Conservation (phyloP, 1,139 yeast species). For the Keqinozyma sinolaborantium region DNA sequence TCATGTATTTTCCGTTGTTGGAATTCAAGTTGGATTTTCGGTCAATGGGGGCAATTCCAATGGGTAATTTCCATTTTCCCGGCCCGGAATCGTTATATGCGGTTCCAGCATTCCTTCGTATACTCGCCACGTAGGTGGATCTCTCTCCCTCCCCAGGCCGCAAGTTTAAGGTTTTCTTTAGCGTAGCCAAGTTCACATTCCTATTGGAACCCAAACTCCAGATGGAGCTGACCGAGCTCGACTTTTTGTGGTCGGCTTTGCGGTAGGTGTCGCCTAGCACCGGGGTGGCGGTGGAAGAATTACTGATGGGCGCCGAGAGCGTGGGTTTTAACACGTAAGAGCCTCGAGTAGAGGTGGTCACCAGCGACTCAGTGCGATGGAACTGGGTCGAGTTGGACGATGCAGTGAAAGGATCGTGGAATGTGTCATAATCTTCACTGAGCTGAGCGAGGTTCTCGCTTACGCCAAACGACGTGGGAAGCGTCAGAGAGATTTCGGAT, state of each 20-base stretch:
- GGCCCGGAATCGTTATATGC: slow-evolving; percentile 57
- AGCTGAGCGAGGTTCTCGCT: background rate
- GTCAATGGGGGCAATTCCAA: slow-evolving; percentile 54
- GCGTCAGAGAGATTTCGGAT: background rate
- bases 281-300: background rate
- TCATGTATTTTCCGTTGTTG: slow-evolving; percentile 28
- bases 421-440: background rate
- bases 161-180: slow-evolving; percentile 33
- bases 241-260: slow-evolving; percentile 8
- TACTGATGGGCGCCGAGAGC: background rate
- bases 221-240: slow-evolving; percentile 34
- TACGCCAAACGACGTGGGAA: background rate
- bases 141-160: slow-evolving; percentile 51
- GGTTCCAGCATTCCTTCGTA: slow-evolving; percentile 51
- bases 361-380: background rate
- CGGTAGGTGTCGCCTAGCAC: background rate
- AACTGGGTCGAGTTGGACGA: background rate
- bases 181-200: slow-evolving; percentile 36
- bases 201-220: slow-evolving; percentile 31
- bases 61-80: slow-evolving; percentile 59
- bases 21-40: slow-evolving; percentile 23
- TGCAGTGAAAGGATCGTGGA: background rate
- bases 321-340: background rate
- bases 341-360: background rate
- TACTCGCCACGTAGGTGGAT: slow-evolving; percentile 51